These are phyloP conservation scores for Cladosporium sp. DNA, from an alignment of 2,329 filamentous ascomycete species.

Conservation along the genomic window DNA sequence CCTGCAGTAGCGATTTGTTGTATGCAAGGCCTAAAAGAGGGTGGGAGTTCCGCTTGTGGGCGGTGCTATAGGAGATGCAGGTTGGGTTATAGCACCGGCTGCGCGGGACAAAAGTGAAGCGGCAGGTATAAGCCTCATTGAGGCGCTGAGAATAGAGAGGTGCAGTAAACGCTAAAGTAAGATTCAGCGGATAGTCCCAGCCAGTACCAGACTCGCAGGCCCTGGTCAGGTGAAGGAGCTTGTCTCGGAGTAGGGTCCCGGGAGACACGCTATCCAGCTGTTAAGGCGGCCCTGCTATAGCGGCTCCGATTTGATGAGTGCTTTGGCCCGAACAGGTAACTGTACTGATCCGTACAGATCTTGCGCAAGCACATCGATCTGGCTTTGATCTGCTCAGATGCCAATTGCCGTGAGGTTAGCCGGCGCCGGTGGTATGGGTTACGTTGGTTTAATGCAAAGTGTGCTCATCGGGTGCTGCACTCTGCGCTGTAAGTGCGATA, in stretches of 20 bases:
- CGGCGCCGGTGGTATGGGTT: not conserved
- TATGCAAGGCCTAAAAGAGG: constrained; percentile 3
- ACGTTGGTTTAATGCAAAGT: not conserved
- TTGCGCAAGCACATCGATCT: constrained; percentile 1
- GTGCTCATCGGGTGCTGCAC: not conserved
- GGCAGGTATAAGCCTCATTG: not conserved
- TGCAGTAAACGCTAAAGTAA: not conserved
- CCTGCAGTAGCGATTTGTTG: constrained; percentile 2
- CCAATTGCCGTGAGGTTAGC: not conserved
- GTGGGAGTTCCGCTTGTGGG: not conserved
- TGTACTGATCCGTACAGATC: not conserved
- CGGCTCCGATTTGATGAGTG: not conserved
- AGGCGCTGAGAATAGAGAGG: not conserved
- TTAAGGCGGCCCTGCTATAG: constrained; percentile 4
- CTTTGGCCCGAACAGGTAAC: not conserved
- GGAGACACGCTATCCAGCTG: not conserved
- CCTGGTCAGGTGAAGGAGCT: constrained; percentile 6
- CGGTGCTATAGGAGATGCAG: not conserved
- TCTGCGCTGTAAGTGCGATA: not conserved
- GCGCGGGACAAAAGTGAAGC: not conserved
- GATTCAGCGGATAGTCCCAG: constrained; percentile 1
- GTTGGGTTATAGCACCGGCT: not conserved
- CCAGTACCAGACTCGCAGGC: constrained; percentile 3
- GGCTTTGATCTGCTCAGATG: not conserved
- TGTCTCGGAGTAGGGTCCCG: constrained; percentile 5